These are phyloP conservation scores for Xylaria grammica DNA, from an alignment of 495 filamentous ascomycete species.

Conservation along the genomic window DNA sequence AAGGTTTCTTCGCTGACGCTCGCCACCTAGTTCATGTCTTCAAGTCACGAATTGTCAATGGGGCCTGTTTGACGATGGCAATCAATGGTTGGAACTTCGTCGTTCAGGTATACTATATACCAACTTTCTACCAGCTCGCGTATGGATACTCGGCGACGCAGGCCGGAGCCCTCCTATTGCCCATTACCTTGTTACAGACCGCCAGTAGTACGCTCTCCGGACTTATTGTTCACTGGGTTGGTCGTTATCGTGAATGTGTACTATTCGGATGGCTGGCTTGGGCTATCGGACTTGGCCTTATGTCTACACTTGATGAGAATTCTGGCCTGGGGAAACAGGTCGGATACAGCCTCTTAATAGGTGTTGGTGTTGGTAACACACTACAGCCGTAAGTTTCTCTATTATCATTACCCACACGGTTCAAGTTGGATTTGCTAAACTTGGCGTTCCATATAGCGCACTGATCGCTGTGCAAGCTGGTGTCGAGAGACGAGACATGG, in stretches of 20 bases:
- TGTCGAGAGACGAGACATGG: constrained; percentile 59
- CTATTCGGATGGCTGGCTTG: constrained; percentile 58
- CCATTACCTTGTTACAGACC: constrained; percentile 58
- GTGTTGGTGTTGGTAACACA: constrained; percentile 59
- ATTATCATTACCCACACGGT: constrained; percentile 8
- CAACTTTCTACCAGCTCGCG: constrained; percentile 61
- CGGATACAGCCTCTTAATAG: constrained; percentile 57
- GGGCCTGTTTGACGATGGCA: constrained; percentile 59
- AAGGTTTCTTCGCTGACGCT: constrained; percentile 23
- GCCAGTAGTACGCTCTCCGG: constrained; percentile 57
- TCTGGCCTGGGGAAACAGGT: constrained; percentile 59
- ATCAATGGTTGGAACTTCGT: constrained; percentile 62
- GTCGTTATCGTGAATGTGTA: constrained; percentile 60
- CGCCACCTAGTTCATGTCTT: constrained; percentile 56
- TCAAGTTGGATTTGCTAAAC: neutral
- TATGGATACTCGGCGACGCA: constrained; percentile 58
- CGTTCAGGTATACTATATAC: constrained; percentile 61
- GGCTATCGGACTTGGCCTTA: constrained; percentile 58
- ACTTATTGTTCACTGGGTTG: constrained; percentile 56
- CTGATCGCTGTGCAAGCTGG: constrained; percentile 60
- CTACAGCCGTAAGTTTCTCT: constrained; percentile 50
- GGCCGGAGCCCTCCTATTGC: constrained; percentile 58
- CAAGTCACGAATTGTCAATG: constrained; percentile 54
- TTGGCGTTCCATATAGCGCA: constrained; percentile 28
- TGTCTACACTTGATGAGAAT: constrained; percentile 56